Percentiles rank a stretch among this genome's conserved stretches.
These are phyloP conservation scores for Colletotrichum eremochloae DNA, from an alignment of 2,329 filamentous ascomycete genomes.

Conservation along the genomic window DNA sequence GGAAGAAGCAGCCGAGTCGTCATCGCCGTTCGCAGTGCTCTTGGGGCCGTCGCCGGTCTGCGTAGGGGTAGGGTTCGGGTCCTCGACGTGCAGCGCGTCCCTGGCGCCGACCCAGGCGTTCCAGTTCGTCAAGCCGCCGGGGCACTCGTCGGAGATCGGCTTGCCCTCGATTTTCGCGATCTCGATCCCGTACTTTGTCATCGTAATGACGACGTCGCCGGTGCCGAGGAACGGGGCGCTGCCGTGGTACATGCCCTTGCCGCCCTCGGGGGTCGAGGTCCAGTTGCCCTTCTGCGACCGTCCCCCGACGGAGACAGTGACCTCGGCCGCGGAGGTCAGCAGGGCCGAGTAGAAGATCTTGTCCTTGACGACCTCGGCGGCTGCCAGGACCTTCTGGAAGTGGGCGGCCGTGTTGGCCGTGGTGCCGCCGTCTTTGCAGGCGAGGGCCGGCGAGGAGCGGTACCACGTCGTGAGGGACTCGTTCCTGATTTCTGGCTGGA, in stretches of 20 bases:
- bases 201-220: constrained; percentile 52
- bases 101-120: constrained; percentile 42
- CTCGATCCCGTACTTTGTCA: constrained; percentile 45
- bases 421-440: constrained; percentile 50
- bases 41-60: constrained; percentile 30
- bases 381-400: constrained; percentile 43
- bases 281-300: constrained; percentile 41
- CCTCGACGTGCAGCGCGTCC: constrained; percentile 31
- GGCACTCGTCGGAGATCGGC: constrained; percentile 27
- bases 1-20: constrained; percentile 5
- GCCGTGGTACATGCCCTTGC: constrained; percentile 50
- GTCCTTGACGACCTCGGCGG: constrained; percentile 42
- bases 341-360: constrained; percentile 47
- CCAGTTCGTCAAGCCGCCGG: constrained; percentile 39
- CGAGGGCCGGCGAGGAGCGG: constrained; percentile 47
- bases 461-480: constrained; percentile 53
- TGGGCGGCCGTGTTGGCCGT: constrained; percentile 48
- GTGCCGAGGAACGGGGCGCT: constrained; percentile 46
- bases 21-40: constrained; percentile 13
- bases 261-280: constrained; percentile 26
- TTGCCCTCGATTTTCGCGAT: constrained; percentile 38
- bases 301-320: constrained; percentile 48
- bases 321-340: constrained; percentile 43
- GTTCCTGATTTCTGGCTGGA: constrained; percentile 45
- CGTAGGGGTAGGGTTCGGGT: constrained; percentile 33